Conservation (phyloP, 2,329 filamentous ascomycete species). For the Xenoacremonium recifei region DNA sequence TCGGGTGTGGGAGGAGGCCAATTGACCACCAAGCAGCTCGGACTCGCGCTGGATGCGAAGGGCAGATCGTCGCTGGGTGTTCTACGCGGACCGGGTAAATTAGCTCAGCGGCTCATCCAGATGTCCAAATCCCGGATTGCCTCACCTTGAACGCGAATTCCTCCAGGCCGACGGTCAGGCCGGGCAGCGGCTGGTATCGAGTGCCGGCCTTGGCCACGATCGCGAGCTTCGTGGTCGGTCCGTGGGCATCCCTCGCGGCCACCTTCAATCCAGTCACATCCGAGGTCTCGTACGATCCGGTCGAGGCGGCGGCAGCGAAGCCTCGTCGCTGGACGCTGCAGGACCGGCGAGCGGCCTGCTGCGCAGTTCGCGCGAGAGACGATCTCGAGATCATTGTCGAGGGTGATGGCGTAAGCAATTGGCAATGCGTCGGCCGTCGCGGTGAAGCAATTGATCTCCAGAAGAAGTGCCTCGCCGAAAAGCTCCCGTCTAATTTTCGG, state of each 20-base stretch:
- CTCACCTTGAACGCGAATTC: conserved; percentile 95
- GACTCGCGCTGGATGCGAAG: conserved; percentile 92
- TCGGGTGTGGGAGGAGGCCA: conserved; percentile 83
- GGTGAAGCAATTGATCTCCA: conserved; percentile 36
- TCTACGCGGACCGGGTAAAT: conserved; percentile 54
- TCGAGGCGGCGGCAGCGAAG: conserved; percentile 59
- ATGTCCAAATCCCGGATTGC: conserved; percentile 9
- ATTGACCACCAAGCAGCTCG: conserved; percentile 90
- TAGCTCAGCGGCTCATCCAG: conserved; percentile 46
- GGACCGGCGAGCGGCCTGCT: conserved; percentile 56
- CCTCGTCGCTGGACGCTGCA: conserved; percentile 56
- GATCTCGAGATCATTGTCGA: conserved; percentile 63
- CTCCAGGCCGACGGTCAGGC: conserved; percentile 85
- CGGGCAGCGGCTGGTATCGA: conserved; percentile 85
- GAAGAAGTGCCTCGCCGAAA: conserved; percentile 43
- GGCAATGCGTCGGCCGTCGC: conserved; percentile 45
- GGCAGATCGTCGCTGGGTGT: conserved; percentile 83
- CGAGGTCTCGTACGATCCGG: conserved; percentile 83
- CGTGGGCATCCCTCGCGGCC: conserved; percentile 83
- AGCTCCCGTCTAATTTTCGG: conserved; percentile 46
- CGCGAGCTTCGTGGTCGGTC: conserved; percentile 86
- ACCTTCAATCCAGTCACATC: conserved; percentile 89
- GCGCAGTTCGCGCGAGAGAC: conserved; percentile 56
- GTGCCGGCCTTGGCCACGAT: conserved; percentile 93
- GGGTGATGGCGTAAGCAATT: conserved; percentile 56